Percentiles rank a stretch among this genome's conserved stretches.
phyloP scores from a whole-genome alignment of 2,329 filamentous ascomycete species.

The Metarhizium brunneum region DNA sequence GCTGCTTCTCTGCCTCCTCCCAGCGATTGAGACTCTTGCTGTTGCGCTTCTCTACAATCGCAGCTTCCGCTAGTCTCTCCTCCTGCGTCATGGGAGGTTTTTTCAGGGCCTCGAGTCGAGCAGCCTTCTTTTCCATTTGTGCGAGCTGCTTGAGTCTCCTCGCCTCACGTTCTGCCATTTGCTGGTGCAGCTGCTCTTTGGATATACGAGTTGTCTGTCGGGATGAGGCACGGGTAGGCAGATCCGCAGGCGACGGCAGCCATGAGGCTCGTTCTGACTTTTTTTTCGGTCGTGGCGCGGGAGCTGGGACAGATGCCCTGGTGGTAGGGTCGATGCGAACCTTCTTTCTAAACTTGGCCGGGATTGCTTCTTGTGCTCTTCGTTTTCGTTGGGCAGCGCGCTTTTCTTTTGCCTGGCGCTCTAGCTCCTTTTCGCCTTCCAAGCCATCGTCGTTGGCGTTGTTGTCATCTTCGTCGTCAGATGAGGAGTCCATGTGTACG shows the following conservation, averaged over 20 bases:
- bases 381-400: conserved; percentile 63
- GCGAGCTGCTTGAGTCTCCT: conserved; percentile 62
- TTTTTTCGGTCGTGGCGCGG: conserved; percentile 44
- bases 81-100: conserved; percentile 80
- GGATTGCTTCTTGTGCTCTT: conserved; percentile 67
- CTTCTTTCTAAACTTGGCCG: conserved; percentile 63
- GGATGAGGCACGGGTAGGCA: conserved; percentile 49
- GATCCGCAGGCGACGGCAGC: conserved; percentile 44
- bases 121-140: conserved; percentile 58
- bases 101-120: conserved; percentile 63
- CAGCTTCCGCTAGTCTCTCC: conserved; percentile 74
- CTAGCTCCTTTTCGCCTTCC: conserved; percentile 79
- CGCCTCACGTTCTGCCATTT: conserved; percentile 64
- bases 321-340: conserved; percentile 57
- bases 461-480: conserved; percentile 67
- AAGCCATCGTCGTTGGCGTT: conserved; percentile 55
- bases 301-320: conserved; percentile 20
- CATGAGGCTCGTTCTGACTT: conserved; percentile 51
- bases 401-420: conserved; percentile 64
- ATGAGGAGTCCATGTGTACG: conserved; percentile 77
- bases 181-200: conserved; percentile 56
- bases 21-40: conserved; percentile 84
- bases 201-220: conserved; percentile 49
- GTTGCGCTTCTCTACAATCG: conserved; percentile 75
- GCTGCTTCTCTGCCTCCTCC: conserved; percentile 85